Evolutionary conservation across 2,329 filamentous ascomycete genomes (phyloP).

Genomic region (Pleoardoris graminearum): DNA sequence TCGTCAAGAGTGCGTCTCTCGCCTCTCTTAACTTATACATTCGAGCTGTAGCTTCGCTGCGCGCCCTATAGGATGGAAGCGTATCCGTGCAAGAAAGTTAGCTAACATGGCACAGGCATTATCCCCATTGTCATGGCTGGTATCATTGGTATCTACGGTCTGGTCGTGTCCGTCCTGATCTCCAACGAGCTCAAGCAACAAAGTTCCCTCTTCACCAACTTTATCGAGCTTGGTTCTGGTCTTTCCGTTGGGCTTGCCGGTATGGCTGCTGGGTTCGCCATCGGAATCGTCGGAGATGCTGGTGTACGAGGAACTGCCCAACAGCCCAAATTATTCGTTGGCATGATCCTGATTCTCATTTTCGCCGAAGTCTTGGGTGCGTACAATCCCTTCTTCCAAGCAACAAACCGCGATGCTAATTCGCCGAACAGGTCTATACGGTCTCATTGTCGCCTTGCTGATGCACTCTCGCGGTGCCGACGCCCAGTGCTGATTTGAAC

Average conservation of each 20-base stretch:
- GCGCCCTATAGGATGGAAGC: background rate
- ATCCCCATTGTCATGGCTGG: conserved; percentile 99
- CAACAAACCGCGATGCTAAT: conserved; percentile 7
- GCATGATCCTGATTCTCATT: conserved; percentile 99
- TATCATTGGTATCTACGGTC: conserved; percentile 96
- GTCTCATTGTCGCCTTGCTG: conserved; percentile 95
- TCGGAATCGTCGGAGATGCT: conserved; percentile 69
- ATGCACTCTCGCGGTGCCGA: conserved; percentile 84
- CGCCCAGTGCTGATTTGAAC: background rate
- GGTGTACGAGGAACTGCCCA: conserved; percentile 86
- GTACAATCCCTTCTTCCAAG: conserved; percentile 39
- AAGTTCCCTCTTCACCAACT: conserved; percentile 54
- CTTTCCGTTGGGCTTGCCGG: conserved; percentile 75
- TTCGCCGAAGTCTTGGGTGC: conserved; percentile 97
- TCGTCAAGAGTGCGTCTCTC: conserved; percentile 91
- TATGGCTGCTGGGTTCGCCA: conserved; percentile 83
- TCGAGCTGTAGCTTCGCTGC: background rate
- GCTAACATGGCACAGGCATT: conserved; percentile 69
- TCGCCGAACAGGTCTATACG: conserved; percentile 78
- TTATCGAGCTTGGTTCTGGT: conserved; percentile 59
- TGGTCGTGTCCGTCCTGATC: conserved; percentile 59
- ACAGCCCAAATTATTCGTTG: conserved; percentile 85
- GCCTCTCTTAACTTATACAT: background rate
- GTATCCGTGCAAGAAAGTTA: background rate
- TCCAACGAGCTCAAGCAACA: conserved; percentile 56